Evolutionary conservation across 2,329 filamentous ascomycete genomes (phyloP).

Genomic region (Fusarium dlaminii): DNA sequence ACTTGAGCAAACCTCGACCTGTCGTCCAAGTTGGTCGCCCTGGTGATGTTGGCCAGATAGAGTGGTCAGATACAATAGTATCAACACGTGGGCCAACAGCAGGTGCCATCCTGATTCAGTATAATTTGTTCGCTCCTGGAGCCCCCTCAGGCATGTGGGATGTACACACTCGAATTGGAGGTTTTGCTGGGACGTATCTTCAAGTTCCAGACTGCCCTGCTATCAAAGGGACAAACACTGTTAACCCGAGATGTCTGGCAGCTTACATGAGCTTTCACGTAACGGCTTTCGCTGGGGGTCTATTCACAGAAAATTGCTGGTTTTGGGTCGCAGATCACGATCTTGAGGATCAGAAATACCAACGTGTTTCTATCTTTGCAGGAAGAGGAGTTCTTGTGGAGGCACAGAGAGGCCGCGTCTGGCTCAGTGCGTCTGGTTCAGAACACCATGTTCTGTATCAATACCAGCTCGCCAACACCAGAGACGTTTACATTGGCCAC

Average conservation of each 20-base stretch:
- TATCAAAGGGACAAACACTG: slow-evolving; percentile 43
- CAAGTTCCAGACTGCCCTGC: slow-evolving; percentile 75
- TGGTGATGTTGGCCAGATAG: slow-evolving; percentile 71
- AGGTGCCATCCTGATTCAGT: slow-evolving; percentile 77
- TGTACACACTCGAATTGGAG: slow-evolving; percentile 79
- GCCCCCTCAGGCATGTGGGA: slow-evolving; percentile 73
- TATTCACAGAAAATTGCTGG: slow-evolving; percentile 58
- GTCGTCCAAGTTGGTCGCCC: slow-evolving; percentile 73
- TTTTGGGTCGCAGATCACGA: slow-evolving; percentile 64
- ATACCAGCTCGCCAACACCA: slow-evolving; percentile 70
- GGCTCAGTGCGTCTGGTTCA: slow-evolving; percentile 71
- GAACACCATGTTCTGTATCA: slow-evolving; percentile 76
- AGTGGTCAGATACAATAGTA: slow-evolving; percentile 78
- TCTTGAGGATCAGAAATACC: slow-evolving; percentile 59
- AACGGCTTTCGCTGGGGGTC: slow-evolving; percentile 49
- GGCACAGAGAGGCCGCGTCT: slow-evolving; percentile 52
- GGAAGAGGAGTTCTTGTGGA: slow-evolving; percentile 62
- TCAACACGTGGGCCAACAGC: slow-evolving; percentile 72
- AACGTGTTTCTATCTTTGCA: slow-evolving; percentile 61
- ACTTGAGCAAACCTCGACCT: slow-evolving; percentile 67
- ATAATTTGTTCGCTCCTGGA: slow-evolving; percentile 68
- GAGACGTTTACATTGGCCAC: slow-evolving; percentile 70
- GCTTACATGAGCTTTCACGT: slow-evolving; percentile 57
- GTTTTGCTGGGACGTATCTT: slow-evolving; percentile 74
- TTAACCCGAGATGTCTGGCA: slow-evolving; percentile 51